Evolutionary conservation across 768 basidiomycete species (phyloP).

Genomic region (Leccinum barrowsii): DNA sequence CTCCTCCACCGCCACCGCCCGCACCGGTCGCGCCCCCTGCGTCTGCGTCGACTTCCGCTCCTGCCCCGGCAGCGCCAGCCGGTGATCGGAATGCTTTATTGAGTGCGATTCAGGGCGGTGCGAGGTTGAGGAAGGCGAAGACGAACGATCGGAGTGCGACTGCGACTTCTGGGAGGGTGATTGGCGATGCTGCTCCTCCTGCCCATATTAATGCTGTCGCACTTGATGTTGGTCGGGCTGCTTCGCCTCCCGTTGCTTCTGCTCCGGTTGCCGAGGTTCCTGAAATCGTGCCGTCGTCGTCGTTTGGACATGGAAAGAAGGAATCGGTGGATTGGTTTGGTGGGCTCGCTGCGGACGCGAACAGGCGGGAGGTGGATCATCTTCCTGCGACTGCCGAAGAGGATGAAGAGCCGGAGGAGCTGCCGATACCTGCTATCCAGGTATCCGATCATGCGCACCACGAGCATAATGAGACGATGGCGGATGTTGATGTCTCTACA

Average conservation of each 20-base stretch:
- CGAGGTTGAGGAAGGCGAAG: slow-evolving; percentile 64
- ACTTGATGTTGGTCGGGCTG: slow-evolving; percentile 28
- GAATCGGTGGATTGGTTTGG: slow-evolving; percentile 93
- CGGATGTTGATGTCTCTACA: slow-evolving; percentile 65
- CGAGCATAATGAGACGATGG: slow-evolving; percentile 48
- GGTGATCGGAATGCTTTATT: slow-evolving; percentile 67
- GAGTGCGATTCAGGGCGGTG: slow-evolving; percentile 73
- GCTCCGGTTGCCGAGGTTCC: slow-evolving; percentile 21
- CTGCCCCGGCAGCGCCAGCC: slow-evolving; percentile 42
- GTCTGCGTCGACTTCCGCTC: slow-evolving; percentile 30
- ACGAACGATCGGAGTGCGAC: slow-evolving; percentile 83
- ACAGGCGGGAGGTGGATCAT: slow-evolving; percentile 43
- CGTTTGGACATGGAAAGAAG: slow-evolving; percentile 44
- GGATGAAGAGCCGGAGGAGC: slow-evolving; percentile 35
- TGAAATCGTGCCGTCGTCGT: slow-evolving; percentile 16
- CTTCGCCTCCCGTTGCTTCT: slow-evolving; percentile 13
- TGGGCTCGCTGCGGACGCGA: slow-evolving; percentile 65
- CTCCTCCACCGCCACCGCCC: slow-evolving; percentile 36
- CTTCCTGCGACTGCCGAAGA: slow-evolving; percentile 59
- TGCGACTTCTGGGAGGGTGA: slow-evolving; percentile 65
- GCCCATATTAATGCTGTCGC: slow-evolving; percentile 56
- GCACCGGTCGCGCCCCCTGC: slow-evolving; percentile 17
- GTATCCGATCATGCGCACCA: slow-evolving; percentile 47
- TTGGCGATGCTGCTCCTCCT: slow-evolving; percentile 73
- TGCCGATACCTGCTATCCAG: slow-evolving; percentile 51